Evolutionary conservation across 768 basidiomycete species (phyloP).

Genomic region (Psilocybe cyanescens): DNA sequence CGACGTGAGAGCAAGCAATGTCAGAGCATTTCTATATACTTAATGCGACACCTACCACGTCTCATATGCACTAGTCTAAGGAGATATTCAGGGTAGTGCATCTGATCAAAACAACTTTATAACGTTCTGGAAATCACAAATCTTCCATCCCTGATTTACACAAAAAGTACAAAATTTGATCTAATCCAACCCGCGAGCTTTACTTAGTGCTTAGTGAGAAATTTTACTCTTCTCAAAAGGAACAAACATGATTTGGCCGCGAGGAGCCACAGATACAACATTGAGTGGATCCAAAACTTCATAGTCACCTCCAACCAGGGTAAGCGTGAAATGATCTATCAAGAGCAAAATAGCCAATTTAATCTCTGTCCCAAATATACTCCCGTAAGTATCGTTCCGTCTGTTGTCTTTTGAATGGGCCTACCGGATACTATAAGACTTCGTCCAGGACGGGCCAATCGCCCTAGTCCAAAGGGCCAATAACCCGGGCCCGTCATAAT

Average conservation of each 20-base stretch:
- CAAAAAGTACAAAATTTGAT: no score
- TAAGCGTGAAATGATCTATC: conserved; percentile 2
- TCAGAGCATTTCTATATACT: no score
- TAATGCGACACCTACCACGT: no score
- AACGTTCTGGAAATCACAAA: no score
- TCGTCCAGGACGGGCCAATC: conserved; percentile 5
- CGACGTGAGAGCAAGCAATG: no score
- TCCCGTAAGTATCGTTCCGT: neutral
- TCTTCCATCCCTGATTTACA: no score
- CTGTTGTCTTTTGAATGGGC: neutral
- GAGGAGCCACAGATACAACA: conserved; percentile 4
- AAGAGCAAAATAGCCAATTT: conserved; percentile 11
- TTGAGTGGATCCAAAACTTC: conserved; percentile 12
- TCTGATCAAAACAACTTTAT: no score
- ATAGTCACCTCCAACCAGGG: conserved; percentile 5
- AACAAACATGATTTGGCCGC: neutral
- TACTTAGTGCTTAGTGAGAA: neutral
- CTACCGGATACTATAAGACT: neutral
- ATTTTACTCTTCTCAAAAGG: neutral
- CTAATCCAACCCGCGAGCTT: no score
- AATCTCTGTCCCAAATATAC: neutral
- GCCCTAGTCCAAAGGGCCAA: conserved; percentile 7
- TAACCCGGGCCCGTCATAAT: neutral
- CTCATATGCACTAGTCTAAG: no score
- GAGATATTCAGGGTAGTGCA: no score